These are phyloP conservation scores for Oryza punctata DNA, from an alignment of 176 grass and related monocot genomes.

Conservation along the genomic window DNA sequence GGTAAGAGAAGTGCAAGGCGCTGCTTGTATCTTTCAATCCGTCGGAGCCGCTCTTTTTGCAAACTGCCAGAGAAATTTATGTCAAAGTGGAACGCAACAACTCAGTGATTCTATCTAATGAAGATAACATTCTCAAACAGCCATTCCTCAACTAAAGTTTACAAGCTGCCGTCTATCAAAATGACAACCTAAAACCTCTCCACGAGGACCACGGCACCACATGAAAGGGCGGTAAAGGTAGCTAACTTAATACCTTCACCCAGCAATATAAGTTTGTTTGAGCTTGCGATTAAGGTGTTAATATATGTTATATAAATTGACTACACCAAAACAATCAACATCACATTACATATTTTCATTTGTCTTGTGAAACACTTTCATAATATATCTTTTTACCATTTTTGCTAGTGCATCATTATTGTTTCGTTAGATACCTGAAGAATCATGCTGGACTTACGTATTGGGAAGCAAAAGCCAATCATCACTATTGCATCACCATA, in stretches of 20 bases:
- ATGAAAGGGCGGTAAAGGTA: not conserved
- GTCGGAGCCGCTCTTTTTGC: constrained; percentile 52
- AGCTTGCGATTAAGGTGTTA: not conserved
- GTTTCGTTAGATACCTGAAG: not conserved
- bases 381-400: not conserved
- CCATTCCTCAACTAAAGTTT: not conserved
- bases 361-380: not conserved
- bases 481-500: constrained; percentile 17
- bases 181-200: not conserved
- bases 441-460: not conserved
- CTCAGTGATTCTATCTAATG: not conserved
- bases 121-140: not conserved
- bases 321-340: not conserved
- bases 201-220: not conserved
- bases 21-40: constrained; percentile 86
- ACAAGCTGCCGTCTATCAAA: constrained; percentile 8
- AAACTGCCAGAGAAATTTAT: constrained; percentile 50
- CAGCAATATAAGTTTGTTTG: not conserved
- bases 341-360: not conserved
- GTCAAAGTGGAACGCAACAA: not conserved
- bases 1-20: constrained; percentile 75
- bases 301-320: not conserved
- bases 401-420: not conserved
- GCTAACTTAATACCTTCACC: not conserved
- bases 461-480: not conserved